phyloP scores from a whole-genome alignment of 768 basidiomycete genomes.

The Amanita rubescens region DNA sequence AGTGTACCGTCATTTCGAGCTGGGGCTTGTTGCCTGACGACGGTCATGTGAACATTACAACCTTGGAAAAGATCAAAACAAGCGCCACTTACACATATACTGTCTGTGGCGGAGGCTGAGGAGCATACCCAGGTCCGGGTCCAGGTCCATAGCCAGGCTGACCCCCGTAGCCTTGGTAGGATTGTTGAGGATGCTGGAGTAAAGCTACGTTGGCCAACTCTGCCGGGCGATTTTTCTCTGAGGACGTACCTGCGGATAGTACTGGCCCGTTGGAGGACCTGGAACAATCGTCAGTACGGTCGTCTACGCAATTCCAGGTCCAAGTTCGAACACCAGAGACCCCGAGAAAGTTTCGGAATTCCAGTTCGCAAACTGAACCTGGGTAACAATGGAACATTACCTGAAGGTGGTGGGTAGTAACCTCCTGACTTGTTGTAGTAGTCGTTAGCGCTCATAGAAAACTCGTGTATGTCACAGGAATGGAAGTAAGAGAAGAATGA shows the following conservation, averaged over 20 bases:
- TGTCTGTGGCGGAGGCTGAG: slow-evolving; percentile 56
- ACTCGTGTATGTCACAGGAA: background rate
- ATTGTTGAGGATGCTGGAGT: slow-evolving; percentile 67
- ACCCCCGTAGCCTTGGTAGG: slow-evolving; percentile 46
- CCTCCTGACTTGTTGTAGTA: slow-evolving; percentile 53
- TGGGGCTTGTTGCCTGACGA: slow-evolving; percentile 38
- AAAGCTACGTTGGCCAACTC: slow-evolving; percentile 10
- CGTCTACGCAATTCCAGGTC: too few relatives aligned
- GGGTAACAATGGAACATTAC: slow-evolving; percentile 10
- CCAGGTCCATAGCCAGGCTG: slow-evolving; percentile 35
- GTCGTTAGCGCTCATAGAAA: slow-evolving; percentile 64
- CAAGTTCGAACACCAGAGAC: background rate
- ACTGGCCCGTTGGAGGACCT: slow-evolving; percentile 55
- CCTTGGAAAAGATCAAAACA: background rate
- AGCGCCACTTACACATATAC: slow-evolving; percentile 82
- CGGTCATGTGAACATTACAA: background rate
- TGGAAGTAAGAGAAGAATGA: slow-evolving; percentile 10
- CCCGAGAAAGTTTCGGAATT: too few relatives aligned
- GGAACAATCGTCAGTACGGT: slow-evolving; percentile 8
- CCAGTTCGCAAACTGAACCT: background rate
- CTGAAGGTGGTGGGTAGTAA: slow-evolving; percentile 32
- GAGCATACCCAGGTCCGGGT: slow-evolving; percentile 44
- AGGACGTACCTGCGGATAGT: slow-evolving; percentile 54
- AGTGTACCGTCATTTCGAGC: slow-evolving; percentile 40
- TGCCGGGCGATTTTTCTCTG: background rate